Evolutionary conservation across 768 basidiomycete genomes (phyloP).

Genomic region (Pisolithus marmoratus): DNA sequence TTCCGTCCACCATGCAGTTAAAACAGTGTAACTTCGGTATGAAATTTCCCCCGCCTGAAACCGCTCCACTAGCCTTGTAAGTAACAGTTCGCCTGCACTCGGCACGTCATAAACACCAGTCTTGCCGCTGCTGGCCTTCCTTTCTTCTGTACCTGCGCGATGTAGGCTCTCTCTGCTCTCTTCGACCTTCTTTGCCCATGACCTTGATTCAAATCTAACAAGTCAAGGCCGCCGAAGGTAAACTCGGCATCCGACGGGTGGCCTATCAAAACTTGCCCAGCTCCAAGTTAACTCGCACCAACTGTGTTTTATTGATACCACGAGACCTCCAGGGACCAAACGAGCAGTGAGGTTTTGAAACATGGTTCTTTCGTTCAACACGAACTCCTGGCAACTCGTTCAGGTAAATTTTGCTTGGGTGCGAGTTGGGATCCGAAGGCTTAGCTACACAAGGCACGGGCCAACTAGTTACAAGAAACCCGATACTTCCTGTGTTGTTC

Average conservation of each 20-base stretch:
- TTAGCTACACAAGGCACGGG: conserved; percentile 45
- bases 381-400: conserved; percentile 55
- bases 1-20: too few relatives aligned
- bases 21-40: too few relatives aligned
- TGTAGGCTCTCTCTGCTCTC: too few relatives aligned
- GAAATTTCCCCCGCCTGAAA: too few relatives aligned
- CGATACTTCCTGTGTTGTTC: conserved; percentile 57
- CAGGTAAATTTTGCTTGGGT: conserved; percentile 75
- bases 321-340: conserved; percentile 80
- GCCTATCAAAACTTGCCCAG: conserved; percentile 81
- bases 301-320: conserved; percentile 88
- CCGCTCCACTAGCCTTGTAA: too few relatives aligned
- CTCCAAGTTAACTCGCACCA: conserved; percentile 61
- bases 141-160: conserved; percentile 86
- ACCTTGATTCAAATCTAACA: conserved; percentile 91
- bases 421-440: conserved; percentile 75
- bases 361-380: conserved; percentile 57
- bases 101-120: conserved; percentile 84
- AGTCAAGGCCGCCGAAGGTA: conserved; percentile 66
- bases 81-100: conserved; percentile 60
- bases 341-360: conserved; percentile 66
- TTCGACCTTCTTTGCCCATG: too few relatives aligned
- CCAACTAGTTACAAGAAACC: not conserved
- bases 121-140: conserved; percentile 76
- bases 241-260: conserved; percentile 59